phyloP scores from a whole-genome alignment of 495 filamentous ascomycete genomes.

The Trichoderma virens region DNA sequence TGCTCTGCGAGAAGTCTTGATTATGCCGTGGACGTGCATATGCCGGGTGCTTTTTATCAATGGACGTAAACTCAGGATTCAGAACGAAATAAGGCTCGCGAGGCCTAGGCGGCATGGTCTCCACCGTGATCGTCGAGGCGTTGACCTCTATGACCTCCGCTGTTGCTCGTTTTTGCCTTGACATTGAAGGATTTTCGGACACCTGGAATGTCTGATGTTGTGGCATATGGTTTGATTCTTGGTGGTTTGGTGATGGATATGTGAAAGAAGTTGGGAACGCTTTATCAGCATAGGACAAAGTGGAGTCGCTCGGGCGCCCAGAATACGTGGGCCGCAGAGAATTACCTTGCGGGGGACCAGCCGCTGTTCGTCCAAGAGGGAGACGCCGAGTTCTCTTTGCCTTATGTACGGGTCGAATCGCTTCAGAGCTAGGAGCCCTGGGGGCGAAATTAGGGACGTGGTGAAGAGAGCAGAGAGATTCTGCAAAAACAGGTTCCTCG shows the following conservation, averaged over 20 bases:
- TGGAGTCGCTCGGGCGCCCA: neutral
- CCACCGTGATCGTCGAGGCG: neutral
- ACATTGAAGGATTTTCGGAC: neutral
- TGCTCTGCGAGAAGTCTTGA: neutral
- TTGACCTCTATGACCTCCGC: neutral
- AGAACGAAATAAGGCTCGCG: constrained; percentile 1
- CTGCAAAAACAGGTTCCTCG: neutral
- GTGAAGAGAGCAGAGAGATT: neutral
- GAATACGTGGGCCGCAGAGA: neutral
- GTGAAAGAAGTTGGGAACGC: neutral
- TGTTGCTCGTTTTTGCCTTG: neutral
- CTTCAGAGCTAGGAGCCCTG: neutral
- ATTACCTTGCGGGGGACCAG: neutral
- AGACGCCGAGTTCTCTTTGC: neutral
- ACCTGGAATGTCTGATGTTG: neutral
- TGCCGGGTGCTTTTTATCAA: neutral
- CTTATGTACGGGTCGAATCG: neutral
- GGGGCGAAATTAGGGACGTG: neutral
- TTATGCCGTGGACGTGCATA: neutral
- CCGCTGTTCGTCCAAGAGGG: neutral
- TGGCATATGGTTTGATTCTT: neutral
- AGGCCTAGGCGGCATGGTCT: neutral
- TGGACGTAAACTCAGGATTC: neutral
- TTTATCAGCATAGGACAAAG: neutral
- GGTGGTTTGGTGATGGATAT: neutral